phyloP scores from a whole-genome alignment of 2,329 filamentous ascomycete genomes.

The Phyllosticta citrichinensis region DNA sequence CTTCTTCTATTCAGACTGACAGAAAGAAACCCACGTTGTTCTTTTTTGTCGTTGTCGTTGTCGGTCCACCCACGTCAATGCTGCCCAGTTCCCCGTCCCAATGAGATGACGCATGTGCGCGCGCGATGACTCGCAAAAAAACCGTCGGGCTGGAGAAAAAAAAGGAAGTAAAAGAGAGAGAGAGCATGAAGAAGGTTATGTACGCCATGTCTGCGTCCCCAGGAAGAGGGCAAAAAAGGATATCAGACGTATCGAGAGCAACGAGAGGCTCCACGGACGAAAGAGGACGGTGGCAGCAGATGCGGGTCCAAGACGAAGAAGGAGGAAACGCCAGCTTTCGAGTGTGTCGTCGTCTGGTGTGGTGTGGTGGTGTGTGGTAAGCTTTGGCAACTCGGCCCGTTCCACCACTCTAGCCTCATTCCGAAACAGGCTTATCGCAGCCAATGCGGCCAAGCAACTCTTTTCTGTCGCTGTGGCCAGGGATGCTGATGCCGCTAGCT shows the following conservation, averaged over 20 bases:
- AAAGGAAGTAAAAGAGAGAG: background rate
- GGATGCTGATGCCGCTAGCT: slow-evolving; percentile 48
- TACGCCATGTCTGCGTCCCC: background rate
- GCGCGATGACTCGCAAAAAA: background rate
- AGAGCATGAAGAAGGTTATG: background rate
- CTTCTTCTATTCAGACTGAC: background rate
- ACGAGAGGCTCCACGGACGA: background rate
- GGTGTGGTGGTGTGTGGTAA: background rate
- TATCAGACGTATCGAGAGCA: background rate
- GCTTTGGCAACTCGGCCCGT: background rate
- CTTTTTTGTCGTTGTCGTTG: background rate
- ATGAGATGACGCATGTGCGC: background rate
- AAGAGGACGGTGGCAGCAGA: background rate
- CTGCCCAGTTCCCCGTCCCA: background rate
- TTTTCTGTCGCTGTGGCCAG: slow-evolving; percentile 65
- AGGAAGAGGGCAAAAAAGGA: background rate
- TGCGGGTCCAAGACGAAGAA: background rate
- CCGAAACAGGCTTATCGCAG: slow-evolving; percentile 55
- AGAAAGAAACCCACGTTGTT: background rate
- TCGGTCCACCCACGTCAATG: background rate
- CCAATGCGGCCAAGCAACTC: slow-evolving; percentile 73
- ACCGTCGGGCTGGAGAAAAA: background rate
- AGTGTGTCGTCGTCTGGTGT: background rate
- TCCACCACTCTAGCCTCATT: background rate
- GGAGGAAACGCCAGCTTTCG: background rate